Evolutionary conservation across 371 early-diverging fungal genomes (phyloP).

Genomic region (Mortierella sp.): DNA sequence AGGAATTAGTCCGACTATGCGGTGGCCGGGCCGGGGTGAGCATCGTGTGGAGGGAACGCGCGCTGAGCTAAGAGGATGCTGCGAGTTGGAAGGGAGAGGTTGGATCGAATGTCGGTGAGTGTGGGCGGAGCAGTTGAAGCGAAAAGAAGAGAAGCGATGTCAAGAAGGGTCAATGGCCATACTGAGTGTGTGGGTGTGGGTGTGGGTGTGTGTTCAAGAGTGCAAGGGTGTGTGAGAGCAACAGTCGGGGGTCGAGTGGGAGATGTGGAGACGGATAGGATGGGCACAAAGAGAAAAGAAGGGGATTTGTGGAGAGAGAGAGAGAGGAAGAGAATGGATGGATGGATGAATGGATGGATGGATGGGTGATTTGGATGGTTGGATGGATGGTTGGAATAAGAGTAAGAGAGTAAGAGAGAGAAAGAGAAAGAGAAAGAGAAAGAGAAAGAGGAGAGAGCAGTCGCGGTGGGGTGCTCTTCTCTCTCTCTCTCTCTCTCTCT

Average conservation of each 20-base stretch:
- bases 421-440: background rate
- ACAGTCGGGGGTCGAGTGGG: too few species aligned
- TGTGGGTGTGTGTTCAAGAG: too few species aligned
- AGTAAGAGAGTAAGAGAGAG: background rate
- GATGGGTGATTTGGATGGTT: too few species aligned
- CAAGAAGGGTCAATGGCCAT: too few species aligned
- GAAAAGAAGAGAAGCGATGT: background rate
- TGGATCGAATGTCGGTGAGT: background rate
- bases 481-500: slow-evolving; percentile 1
- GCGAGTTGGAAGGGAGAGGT: slow-evolving; percentile 22
- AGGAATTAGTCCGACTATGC: slow-evolving; percentile 40
- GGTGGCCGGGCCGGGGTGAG: slow-evolving; percentile 30
- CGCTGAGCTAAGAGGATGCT: slow-evolving; percentile 11
- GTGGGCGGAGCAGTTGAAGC: background rate
- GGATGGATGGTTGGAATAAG: too few species aligned
- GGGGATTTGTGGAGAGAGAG: slow-evolving; percentile 1
- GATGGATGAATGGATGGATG: too few species aligned
- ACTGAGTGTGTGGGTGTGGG: too few species aligned
- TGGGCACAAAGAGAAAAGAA: slow-evolving; percentile 2
- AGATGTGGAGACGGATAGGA: too few species aligned
- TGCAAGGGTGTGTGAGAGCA: too few species aligned
- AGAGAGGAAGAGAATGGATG: background rate
- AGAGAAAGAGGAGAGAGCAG: background rate
- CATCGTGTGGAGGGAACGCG: slow-evolving; percentile 18
- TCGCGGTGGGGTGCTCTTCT: background rate